Evolutionary conservation across 1,284 basidiomycete species (phyloP).

Genomic region (Omphalotus olearius): DNA sequence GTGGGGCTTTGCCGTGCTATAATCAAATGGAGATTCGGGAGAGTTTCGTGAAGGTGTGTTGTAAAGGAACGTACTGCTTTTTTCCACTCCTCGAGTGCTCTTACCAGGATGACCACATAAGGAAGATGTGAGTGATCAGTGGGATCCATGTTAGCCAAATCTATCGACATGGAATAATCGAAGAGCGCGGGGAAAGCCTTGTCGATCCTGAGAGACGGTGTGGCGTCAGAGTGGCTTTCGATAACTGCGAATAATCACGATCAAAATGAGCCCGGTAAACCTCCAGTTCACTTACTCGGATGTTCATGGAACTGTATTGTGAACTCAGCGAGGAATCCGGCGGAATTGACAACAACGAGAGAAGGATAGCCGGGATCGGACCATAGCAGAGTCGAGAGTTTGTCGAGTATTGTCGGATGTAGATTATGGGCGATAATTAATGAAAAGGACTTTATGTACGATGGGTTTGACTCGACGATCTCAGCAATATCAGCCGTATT

Average conservation of each 20-base stretch:
- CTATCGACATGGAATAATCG: slow-evolving; percentile 66
- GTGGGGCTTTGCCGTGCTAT: slow-evolving; percentile 48
- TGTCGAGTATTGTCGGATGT: slow-evolving; percentile 47
- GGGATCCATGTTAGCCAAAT: slow-evolving; percentile 74
- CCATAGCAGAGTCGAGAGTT: slow-evolving; percentile 70
- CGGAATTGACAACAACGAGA: slow-evolving; percentile 74
- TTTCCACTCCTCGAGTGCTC: slow-evolving; percentile 81
- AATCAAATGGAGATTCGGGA: no score
- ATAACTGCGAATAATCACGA: slow-evolving; percentile 54
- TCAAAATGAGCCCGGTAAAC: neutral
- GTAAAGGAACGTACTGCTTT: slow-evolving; percentile 40
- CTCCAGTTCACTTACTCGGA: slow-evolving; percentile 50
- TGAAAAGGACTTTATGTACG: slow-evolving; percentile 58
- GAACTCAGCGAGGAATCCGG: slow-evolving; percentile 88
- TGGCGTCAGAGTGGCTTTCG: slow-evolving; percentile 87
- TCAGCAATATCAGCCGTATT: slow-evolving; percentile 54
- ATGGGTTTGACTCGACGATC: slow-evolving; percentile 51
- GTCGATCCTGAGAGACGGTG: slow-evolving; percentile 85
- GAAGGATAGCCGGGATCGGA: slow-evolving; percentile 51
- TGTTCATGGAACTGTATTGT: slow-evolving; percentile 86
- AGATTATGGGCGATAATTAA: slow-evolving; percentile 87
- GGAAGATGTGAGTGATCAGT: slow-evolving; percentile 88
- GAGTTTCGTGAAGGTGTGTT: neutral
- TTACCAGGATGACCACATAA: slow-evolving; percentile 83
- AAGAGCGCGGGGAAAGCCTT: slow-evolving; percentile 82